Percentiles rank a stretch among this genome's conserved stretches.
Conservation (phyloP, 2,329 filamentous ascomycete genomes). For the Tolypocladium paradoxum region DNA sequence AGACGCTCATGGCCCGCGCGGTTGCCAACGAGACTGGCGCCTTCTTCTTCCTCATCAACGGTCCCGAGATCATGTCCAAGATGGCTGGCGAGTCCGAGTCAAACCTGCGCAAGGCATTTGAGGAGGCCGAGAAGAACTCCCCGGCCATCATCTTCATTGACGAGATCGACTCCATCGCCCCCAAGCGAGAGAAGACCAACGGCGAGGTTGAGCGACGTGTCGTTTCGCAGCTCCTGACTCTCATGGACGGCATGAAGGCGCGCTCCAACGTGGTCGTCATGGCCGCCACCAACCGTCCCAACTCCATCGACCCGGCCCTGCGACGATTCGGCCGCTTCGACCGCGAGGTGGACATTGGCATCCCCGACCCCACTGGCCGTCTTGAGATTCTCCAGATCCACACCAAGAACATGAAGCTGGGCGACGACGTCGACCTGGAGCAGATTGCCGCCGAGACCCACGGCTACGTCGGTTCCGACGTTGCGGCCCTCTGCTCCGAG, state of each 20-base stretch:
- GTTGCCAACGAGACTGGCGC: conserved; percentile 98
- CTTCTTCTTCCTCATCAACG: conserved; percentile 99
- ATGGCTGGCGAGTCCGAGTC: conserved; percentile 99
- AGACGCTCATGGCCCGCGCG: conserved; percentile 96
- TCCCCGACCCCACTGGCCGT: conserved; percentile 94
- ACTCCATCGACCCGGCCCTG: conserved; percentile 95
- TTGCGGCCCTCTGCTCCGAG: conserved; percentile 96
- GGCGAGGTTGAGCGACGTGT: conserved; percentile 98
- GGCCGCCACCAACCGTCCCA: conserved; percentile 97
- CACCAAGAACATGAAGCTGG: conserved; percentile 99
- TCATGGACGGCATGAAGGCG: conserved; percentile 99
- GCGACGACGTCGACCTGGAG: conserved; percentile 91
- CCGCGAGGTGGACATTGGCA: conserved; percentile 96
- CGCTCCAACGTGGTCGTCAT: conserved; percentile 98
- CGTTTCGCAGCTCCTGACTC: conserved; percentile 89
- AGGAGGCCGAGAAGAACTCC: conserved; percentile 98
- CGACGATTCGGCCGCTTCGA: conserved; percentile 98
- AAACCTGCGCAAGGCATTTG: conserved; percentile 96
- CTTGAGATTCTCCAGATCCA: conserved; percentile 98
- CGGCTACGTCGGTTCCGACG: conserved; percentile 97
- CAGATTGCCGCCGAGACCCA: conserved; percentile 95
- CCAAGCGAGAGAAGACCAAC: conserved; percentile 99
- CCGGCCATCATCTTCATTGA: conserved; percentile 99
- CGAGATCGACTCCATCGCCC: conserved; percentile 97
- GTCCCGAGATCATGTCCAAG: conserved; percentile 99